Evolutionary conservation across 345 rosid species (phyloP).

Genomic region (Adansonia digitata): DNA sequence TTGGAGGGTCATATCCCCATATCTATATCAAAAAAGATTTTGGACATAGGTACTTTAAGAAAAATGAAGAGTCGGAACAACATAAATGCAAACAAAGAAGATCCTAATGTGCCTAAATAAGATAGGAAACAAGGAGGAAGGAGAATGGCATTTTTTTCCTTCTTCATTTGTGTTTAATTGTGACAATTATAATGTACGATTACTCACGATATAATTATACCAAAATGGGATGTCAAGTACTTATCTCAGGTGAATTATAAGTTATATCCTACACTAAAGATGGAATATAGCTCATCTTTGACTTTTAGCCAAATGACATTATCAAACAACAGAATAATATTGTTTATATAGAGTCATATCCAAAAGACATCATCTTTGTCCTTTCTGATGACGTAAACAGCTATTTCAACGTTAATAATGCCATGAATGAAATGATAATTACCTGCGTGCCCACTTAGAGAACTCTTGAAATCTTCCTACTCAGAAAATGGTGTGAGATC

Average conservation of each 20-base stretch:
- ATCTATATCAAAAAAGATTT: no score
- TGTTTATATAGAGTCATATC: not conserved
- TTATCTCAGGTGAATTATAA: not conserved
- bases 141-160: not conserved
- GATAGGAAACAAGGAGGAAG: not conserved
- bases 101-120: not conserved
- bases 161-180: not conserved
- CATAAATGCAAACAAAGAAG: not conserved
- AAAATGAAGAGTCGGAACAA: no score
- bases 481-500: conserved; percentile 78
- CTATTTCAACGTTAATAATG: not conserved
- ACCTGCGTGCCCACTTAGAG: conserved; percentile 6
- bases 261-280: not conserved
- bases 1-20: no score
- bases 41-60: no score
- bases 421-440: not conserved
- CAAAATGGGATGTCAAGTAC: not conserved
- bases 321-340: not conserved
- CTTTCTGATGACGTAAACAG: not conserved
- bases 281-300: not conserved
- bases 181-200: not conserved
- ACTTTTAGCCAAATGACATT: not conserved
- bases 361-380: not conserved
- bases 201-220: not conserved
- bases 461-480: conserved; percentile 19